A percentile compares a stretch with the other conserved stretches of the same genome.
phyloP scores from a whole-genome alignment of 768 basidiomycete species.

The Collybiopsis luxurians region DNA sequence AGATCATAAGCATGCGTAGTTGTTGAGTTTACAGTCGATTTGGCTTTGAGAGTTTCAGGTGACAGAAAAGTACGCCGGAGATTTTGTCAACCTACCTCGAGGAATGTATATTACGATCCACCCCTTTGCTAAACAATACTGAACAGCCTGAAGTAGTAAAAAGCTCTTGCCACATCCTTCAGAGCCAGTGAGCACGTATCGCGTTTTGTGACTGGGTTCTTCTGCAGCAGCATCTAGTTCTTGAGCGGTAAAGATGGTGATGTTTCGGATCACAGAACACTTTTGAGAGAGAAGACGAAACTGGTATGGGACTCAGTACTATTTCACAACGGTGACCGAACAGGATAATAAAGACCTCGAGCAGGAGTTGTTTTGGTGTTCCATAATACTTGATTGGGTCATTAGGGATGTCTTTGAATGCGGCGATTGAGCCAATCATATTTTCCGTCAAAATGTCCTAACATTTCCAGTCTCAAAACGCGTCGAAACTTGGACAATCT shows the following conservation, averaged over 20 bases:
- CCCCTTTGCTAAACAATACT: conserved; percentile 57
- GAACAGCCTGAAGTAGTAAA: conserved; percentile 71
- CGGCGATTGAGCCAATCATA: background rate
- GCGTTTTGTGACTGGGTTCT: conserved; percentile 46
- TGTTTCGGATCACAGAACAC: conserved; percentile 66
- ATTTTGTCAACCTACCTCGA: conserved; percentile 45
- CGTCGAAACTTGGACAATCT: background rate
- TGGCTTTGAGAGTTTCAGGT: conserved; percentile 29
- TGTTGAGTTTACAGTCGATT: conserved; percentile 70
- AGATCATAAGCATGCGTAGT: conserved; percentile 73
- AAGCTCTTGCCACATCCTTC: conserved; percentile 82
- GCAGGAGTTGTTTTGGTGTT: conserved; percentile 61
- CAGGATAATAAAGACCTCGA: conserved; percentile 63
- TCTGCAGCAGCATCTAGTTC: conserved; percentile 49
- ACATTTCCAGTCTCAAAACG: background rate
- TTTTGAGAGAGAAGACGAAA: conserved; percentile 70
- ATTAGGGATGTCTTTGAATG: background rate
- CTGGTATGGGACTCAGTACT: conserved; percentile 29
- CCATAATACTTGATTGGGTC: conserved; percentile 44
- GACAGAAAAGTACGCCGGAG: background rate
- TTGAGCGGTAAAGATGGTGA: conserved; percentile 56
- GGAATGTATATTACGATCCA: conserved; percentile 90
- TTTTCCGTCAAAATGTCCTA: conserved; percentile 5
- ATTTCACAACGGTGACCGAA: background rate
- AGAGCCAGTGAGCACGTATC: conserved; percentile 68